Conservation (phyloP, 371 early-diverging fungal species). For the Smittium mucronatum region DNA sequence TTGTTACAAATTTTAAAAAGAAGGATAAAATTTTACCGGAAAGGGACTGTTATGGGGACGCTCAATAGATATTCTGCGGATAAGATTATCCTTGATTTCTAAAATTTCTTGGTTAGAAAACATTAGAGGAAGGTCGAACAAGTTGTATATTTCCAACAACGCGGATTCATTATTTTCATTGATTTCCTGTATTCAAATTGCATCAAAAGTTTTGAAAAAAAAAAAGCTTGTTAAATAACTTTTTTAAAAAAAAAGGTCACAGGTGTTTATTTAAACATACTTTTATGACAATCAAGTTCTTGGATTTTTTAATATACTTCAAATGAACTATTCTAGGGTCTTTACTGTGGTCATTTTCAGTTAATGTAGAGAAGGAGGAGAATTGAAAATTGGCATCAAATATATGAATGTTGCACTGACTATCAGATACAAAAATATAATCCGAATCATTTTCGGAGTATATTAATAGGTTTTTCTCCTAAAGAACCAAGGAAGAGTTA, state of each 20-base stretch:
- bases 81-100: conserved; percentile 35
- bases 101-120: conserved; percentile 28
- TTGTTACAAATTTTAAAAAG: too few relatives aligned
- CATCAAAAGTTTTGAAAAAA: too few relatives aligned
- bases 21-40: conserved; percentile 15
- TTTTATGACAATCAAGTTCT: background rate
- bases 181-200: background rate
- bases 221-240: too few relatives aligned
- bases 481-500: too few relatives aligned
- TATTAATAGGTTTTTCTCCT: conserved; percentile 51
- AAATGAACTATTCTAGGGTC: background rate
- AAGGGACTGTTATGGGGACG: conserved; percentile 21
- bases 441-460: conserved; percentile 45
- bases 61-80: conserved; percentile 34
- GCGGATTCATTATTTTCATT: conserved; percentile 30
- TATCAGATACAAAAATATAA: conserved; percentile 52
- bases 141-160: conserved; percentile 66
- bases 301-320: background rate
- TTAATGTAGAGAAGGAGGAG: background rate
- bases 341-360: background rate
- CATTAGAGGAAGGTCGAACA: conserved; percentile 44
- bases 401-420: background rate
- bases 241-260: too few relatives aligned
- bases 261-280: background rate
- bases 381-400: background rate